Percentiles rank a stretch among this genome's conserved stretches.
phyloP scores from a whole-genome alignment of 2,329 filamentous ascomycete species.

The Fusarium oligoseptatum region DNA sequence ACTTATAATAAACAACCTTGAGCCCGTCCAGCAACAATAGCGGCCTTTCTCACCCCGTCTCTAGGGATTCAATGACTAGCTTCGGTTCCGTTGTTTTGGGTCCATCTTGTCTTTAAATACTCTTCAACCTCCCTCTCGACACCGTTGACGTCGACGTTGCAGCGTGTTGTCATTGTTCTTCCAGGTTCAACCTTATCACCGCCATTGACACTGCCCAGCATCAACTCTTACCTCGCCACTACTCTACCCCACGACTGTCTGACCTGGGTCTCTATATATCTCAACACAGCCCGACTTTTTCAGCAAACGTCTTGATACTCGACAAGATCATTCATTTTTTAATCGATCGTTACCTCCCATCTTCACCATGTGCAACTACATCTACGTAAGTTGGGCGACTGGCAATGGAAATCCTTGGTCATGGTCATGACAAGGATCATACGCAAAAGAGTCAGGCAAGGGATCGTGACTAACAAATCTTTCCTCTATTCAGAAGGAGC shows the following conservation, averaged over 20 bases:
- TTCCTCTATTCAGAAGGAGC: constrained; percentile 57
- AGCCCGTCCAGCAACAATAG: constrained; percentile 31
- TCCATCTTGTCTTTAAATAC: constrained; percentile 45
- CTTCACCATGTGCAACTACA: constrained; percentile 64
- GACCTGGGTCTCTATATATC: constrained; percentile 1
- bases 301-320: not conserved
- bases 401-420: not conserved
- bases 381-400: constrained; percentile 55
- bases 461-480: constrained; percentile 26
- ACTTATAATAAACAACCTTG: constrained; percentile 46
- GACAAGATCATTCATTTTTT: constrained; percentile 5
- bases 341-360: constrained; percentile 8
- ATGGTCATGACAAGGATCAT: not conserved
- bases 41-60: constrained; percentile 36
- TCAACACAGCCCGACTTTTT: not conserved
- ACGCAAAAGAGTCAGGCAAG: not conserved
- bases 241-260: constrained; percentile 16
- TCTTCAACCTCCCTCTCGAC: constrained; percentile 31
- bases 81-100: constrained; percentile 39
- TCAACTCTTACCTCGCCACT: constrained; percentile 17
- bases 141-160: constrained; percentile 27
- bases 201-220: constrained; percentile 21
- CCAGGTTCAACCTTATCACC: constrained; percentile 18
- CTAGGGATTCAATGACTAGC: constrained; percentile 38
- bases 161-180: constrained; percentile 23